Evolutionary conservation across 768 basidiomycete species (phyloP), one percentile per base, ranked within the genome.

Genomic region (Termitomyces sp.): DNA sequence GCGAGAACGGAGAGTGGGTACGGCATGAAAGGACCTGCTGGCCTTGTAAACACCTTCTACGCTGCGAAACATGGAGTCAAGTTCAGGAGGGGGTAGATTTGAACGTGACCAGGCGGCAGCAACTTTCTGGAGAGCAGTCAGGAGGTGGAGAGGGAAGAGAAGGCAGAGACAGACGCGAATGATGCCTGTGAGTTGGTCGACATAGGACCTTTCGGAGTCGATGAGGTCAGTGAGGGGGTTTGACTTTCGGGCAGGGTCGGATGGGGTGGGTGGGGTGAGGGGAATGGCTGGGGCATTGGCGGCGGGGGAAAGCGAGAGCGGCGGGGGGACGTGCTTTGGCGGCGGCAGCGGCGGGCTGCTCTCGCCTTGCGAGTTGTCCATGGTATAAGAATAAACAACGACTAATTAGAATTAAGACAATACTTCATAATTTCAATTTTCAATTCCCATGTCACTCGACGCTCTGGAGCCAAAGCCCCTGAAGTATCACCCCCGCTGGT

Each of bases 81-180:
- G 79, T 61, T 91, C 88, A 8, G 82, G 82, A 16, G 97, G 97
- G 17, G 97, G 97, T 39, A 99, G 86, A 70, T 98, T 98, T 40
- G 86, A 82, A 41, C 94, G 79, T 10, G 95, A 97, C 97, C 97
- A 99, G 48, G 97, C 97, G n/a, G 88, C 87, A 10, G 97, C 97
- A 5, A 97, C 90, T 83, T 90, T 93, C 94, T 98, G 67, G 23
- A 62, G 41, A 40, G 47, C 23, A 61, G 30, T 48, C 56, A 55
- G 14, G 47, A 57, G 66, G 54, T 60, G 27, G 39, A 37, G 27
- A 17, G 41, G n/a, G 39, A 41, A 58, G 52, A 47, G 35, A 53
- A 43, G 59, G 55, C 56, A 34, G 23, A 41, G 28, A 67, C 91
- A 56, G 68, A 94, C 96, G 67, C 94, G 83, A 62, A 99, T 97